A percentile compares a stretch with the other conserved stretches of the same genome.
These are phyloP conservation scores for Daedaleopsis sinensis DNA, from an alignment of 768 basidiomycete species.

Conservation along the genomic window DNA sequence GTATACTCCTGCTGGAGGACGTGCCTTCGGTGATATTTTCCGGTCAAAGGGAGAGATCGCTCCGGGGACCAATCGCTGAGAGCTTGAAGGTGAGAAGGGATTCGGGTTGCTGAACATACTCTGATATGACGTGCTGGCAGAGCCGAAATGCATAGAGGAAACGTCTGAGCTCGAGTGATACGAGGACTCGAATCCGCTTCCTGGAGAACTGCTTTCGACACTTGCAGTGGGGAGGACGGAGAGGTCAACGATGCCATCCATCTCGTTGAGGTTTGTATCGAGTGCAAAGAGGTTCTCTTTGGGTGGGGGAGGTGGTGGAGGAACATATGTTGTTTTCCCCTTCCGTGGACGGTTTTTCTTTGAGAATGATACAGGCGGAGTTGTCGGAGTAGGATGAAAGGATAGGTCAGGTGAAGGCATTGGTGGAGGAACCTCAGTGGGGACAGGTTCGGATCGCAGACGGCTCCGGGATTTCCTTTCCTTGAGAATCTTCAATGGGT, in stretches of 20 bases:
- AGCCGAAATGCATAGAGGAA: conserved; percentile 31
- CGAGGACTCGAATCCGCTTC: conserved; percentile 44
- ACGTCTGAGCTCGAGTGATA: conserved; percentile 35
- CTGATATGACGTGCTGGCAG: conserved; percentile 36
- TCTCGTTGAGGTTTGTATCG: conserved; percentile 71
- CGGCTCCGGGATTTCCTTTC: conserved; percentile 43
- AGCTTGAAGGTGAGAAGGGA: conserved; percentile 36
- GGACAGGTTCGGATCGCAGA: conserved; percentile 41
- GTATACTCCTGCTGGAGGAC: conserved; percentile 11
- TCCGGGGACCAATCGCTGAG: conserved; percentile 26
- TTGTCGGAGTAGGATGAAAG: conserved; percentile 29
- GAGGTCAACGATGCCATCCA: conserved; percentile 82
- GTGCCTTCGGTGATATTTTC: conserved; percentile 58
- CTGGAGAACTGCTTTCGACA: conserved; percentile 42
- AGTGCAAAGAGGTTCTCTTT: conserved; percentile 47
- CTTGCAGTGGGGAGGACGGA: conserved; percentile 26
- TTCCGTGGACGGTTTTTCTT: conserved; percentile 30
- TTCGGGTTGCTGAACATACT: conserved; percentile 43
- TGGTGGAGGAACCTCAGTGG: conserved; percentile 34
- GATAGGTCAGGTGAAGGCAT: conserved; percentile 27
- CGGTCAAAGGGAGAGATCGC: conserved; percentile 32
- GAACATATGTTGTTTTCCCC: conserved; percentile 31
- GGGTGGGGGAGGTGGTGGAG: conserved; percentile 38
- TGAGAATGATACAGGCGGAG: conserved; percentile 18
- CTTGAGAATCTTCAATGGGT: conserved; percentile 44